phyloP scores from a whole-genome alignment of 192 early-diverging fungal species.

The Backusella morwellensis region DNA sequence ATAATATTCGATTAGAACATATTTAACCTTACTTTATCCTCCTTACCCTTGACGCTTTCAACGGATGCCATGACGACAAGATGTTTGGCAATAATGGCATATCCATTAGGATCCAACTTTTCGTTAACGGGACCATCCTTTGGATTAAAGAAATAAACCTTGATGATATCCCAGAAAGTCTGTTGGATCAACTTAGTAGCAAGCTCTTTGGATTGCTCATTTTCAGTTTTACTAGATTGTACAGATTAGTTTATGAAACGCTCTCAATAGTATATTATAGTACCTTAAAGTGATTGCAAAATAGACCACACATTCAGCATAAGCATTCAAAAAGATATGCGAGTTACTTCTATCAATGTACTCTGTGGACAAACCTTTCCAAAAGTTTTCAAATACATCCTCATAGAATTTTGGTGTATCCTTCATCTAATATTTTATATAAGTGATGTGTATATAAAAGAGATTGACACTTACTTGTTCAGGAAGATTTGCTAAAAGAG shows the following conservation, averaged over 20 bases:
- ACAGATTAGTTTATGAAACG: not conserved
- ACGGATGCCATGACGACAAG: conserved; percentile 1
- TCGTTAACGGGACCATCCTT: not conserved
- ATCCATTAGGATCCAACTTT: conserved; percentile 14
- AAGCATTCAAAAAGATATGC: conserved; percentile 54
- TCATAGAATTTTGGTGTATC: conserved; percentile 39
- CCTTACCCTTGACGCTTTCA: conserved; percentile 11
- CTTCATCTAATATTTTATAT: conserved; percentile 7
- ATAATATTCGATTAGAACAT: too few species aligned
- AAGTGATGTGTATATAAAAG: not conserved
- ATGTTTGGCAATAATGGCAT: conserved; percentile 15
- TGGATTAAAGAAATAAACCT: conserved; percentile 39
- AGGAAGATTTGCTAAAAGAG: conserved; percentile 67
- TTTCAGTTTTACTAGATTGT: not conserved
- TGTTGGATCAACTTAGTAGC: conserved; percentile 20
- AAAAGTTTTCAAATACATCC: conserved; percentile 64
- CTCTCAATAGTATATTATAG: not conserved
- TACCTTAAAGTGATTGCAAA: conserved; percentile 46
- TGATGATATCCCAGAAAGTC: conserved; percentile 41
- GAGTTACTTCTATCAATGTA: conserved; percentile 49
- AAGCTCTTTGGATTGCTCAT: not conserved
- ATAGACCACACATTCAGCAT: conserved; percentile 64
- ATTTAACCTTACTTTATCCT: too few species aligned
- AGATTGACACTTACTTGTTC: conserved; percentile 30
- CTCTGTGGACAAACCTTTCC: conserved; percentile 49